Evolutionary conservation across 2,329 filamentous ascomycete genomes (phyloP).

Genomic region (Lachnellula cervina): DNA sequence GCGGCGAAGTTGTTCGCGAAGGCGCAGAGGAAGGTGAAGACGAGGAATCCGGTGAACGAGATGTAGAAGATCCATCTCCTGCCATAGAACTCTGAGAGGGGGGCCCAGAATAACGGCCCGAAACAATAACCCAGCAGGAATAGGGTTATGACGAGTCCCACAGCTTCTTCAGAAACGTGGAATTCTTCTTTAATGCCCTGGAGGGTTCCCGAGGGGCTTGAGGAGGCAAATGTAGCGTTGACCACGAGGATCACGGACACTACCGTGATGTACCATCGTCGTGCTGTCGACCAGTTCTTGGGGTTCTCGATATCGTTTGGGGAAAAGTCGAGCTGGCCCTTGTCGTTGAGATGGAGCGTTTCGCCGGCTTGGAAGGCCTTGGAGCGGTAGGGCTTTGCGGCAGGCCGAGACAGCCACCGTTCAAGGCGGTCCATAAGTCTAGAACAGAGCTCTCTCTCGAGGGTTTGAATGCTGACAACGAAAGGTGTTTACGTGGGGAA

Average conservation of each 20-base stretch:
- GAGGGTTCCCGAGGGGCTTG: slow-evolving; percentile 37
- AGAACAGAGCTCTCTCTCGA: background rate
- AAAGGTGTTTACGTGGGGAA: too few relatives aligned
- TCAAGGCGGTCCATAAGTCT: slow-evolving; percentile 19
- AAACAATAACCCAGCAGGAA: slow-evolving; percentile 43
- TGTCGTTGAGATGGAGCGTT: slow-evolving; percentile 15
- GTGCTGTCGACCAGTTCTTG: slow-evolving; percentile 32
- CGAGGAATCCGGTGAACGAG: slow-evolving; percentile 53
- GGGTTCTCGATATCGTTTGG: slow-evolving; percentile 41
- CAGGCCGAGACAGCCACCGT: slow-evolving; percentile 24
- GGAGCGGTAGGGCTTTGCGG: slow-evolving; percentile 27
- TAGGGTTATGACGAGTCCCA: slow-evolving; percentile 39
- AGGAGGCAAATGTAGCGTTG: slow-evolving; percentile 39
- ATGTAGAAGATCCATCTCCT: slow-evolving; percentile 55
- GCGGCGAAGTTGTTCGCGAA: slow-evolving; percentile 53
- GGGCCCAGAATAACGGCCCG: slow-evolving; percentile 41
- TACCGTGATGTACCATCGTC: slow-evolving; percentile 39
- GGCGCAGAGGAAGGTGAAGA: slow-evolving; percentile 57
- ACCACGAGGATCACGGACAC: slow-evolving; percentile 36
- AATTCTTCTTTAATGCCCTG: slow-evolving; percentile 34
- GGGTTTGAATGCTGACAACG: too few relatives aligned
- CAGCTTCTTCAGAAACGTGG: slow-evolving; percentile 33
- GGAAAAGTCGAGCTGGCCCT: slow-evolving; percentile 36
- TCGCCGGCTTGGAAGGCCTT: slow-evolving; percentile 11
- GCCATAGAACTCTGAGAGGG: slow-evolving; percentile 49